Base-by-base conservation (phyloP, 2,329 filamentous ascomycete species). In the Xylariaceae sp. region DNA sequence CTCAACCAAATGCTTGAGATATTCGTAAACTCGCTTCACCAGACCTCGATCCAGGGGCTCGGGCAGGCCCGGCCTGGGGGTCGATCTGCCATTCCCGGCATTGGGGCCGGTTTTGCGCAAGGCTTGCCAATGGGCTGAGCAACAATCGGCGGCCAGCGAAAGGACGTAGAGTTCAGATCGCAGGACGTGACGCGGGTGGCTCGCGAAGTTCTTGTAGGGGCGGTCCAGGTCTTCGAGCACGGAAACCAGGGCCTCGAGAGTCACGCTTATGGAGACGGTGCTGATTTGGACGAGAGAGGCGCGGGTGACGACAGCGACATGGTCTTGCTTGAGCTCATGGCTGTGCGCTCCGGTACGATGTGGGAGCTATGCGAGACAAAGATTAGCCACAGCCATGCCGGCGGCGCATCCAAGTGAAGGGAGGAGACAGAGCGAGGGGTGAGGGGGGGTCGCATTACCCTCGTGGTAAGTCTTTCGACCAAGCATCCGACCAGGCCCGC, bases 141-240 rank as follows among this genome's bases (percentile, higher is more conserved):
- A 82, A 51, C 78, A 83, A 48, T 82, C 77, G 50, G 77, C 74
- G 22, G 77, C 65, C 26, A 83, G 61, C 30, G 72, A 67, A 31
- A 82, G 56, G n/a, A 81, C 61, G 46, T 78, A 82, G 30, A 77
- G 60, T 52, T 83, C 77, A 13, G 79, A 81, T 29, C 75, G 65
- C 19, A 81, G 59, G 32, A 83, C 65, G 49, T 80, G 73, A 23
- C 65, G 59, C 2, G 77, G 75, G 45, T 78, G 75, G 15, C 61
- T 57, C 29, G 65, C 56, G 35, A 73, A 59, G 31, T 50, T 57
- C 40, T 66, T 67, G 50, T 75, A 75, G 3, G 73, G 69, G 31
- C 68, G 68, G 18, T 64, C 60, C 24, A 80, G 63, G 23, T 77
- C 73, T 51, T 80, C 74, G 29, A 80, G 64, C 5, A 80, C 58